Evolutionary conservation across 768 basidiomycete genomes (phyloP).

Genomic region (Mycena vitilis): DNA sequence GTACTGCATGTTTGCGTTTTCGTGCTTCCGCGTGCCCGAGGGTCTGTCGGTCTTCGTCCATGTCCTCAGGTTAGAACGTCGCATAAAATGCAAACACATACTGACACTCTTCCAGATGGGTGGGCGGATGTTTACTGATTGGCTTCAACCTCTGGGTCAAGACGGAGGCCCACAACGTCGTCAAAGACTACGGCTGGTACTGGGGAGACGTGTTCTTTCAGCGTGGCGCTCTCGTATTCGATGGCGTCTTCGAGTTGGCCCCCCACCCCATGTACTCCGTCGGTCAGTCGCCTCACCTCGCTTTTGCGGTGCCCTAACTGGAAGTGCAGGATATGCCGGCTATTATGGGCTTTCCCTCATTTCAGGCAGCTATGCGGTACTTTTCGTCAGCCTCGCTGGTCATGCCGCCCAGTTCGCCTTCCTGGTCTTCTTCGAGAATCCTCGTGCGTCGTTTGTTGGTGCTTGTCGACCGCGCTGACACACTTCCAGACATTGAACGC

Average conservation of each 20-base stretch:
- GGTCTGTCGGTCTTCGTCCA: slow-evolving; percentile 81
- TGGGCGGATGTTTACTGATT: slow-evolving; percentile 86
- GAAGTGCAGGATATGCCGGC: slow-evolving; percentile 83
- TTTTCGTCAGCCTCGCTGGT: slow-evolving; percentile 93
- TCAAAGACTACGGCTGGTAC: slow-evolving; percentile 99
- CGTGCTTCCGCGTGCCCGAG: slow-evolving; percentile 89
- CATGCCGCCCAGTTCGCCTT: slow-evolving; percentile 98
- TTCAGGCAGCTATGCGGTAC: slow-evolving; percentile 86
- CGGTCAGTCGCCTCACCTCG: slow-evolving; percentile 46
- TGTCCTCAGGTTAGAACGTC: slow-evolving; percentile 71
- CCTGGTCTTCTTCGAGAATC: slow-evolving; percentile 95
- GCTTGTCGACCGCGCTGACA: slow-evolving; percentile 14
- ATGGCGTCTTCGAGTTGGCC: slow-evolving; percentile 96
- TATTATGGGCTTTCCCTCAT: slow-evolving; percentile 97
- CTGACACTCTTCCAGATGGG: slow-evolving; percentile 68
- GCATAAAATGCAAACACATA: background rate
- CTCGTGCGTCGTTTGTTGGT: slow-evolving; percentile 70
- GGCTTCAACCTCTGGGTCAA: slow-evolving; percentile 99
- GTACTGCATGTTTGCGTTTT: slow-evolving; percentile 95
- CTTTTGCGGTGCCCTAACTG: slow-evolving; percentile 15
- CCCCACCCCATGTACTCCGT: slow-evolving; percentile 98
- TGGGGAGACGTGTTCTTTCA: slow-evolving; percentile 96
- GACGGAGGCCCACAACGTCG: slow-evolving; percentile 95
- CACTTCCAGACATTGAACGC: slow-evolving; percentile 84
- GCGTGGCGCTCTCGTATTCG: slow-evolving; percentile 93